phyloP scores from a whole-genome alignment of 768 basidiomycete species.

The Sistotremastrum niveocremeum region DNA sequence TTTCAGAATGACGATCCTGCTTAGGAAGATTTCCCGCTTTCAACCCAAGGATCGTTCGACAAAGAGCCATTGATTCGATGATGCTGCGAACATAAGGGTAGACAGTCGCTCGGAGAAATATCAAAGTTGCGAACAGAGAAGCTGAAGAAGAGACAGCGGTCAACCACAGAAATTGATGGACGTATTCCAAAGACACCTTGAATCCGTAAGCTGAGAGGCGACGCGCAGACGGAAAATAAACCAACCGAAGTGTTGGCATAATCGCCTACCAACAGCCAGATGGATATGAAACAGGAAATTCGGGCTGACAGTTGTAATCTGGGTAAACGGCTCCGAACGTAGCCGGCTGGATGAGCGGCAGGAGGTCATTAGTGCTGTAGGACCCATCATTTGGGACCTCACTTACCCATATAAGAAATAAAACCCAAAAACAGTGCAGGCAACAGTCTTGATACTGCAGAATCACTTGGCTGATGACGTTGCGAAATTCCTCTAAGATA shows the following conservation, averaged over 20 bases:
- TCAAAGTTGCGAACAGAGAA: slow-evolving; percentile 23
- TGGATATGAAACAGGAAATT: slow-evolving; percentile 33
- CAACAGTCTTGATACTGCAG: slow-evolving; percentile 19
- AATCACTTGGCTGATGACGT: slow-evolving; percentile 13
- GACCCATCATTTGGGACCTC: not conserved
- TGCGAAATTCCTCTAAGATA: slow-evolving; percentile 12
- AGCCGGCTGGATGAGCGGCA: slow-evolving; percentile 18
- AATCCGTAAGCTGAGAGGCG: not conserved
- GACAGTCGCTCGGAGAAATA: slow-evolving; percentile 28
- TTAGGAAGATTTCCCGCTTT: too few relatives aligned
- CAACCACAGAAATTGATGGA: slow-evolving; percentile 27
- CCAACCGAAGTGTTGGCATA: slow-evolving; percentile 21
- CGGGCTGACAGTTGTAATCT: slow-evolving; percentile 30
- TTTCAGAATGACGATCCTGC: too few relatives aligned
- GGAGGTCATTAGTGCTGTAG: slow-evolving; percentile 3
- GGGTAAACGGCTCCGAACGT: slow-evolving; percentile 31
- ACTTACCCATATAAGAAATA: slow-evolving; percentile 25
- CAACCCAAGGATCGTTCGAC: too few relatives aligned
- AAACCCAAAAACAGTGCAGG: slow-evolving; percentile 27
- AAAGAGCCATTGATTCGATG: too few relatives aligned
- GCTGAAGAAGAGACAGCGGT: slow-evolving; percentile 24
- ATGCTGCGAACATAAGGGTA: slow-evolving; percentile 12
- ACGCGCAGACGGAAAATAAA: not conserved
- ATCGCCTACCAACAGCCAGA: slow-evolving; percentile 30
- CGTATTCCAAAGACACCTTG: slow-evolving; percentile 9